Base-by-base conservation (phyloP, 2,329 filamentous ascomycete genomes). In the Colletotrichum sp. region DNA sequence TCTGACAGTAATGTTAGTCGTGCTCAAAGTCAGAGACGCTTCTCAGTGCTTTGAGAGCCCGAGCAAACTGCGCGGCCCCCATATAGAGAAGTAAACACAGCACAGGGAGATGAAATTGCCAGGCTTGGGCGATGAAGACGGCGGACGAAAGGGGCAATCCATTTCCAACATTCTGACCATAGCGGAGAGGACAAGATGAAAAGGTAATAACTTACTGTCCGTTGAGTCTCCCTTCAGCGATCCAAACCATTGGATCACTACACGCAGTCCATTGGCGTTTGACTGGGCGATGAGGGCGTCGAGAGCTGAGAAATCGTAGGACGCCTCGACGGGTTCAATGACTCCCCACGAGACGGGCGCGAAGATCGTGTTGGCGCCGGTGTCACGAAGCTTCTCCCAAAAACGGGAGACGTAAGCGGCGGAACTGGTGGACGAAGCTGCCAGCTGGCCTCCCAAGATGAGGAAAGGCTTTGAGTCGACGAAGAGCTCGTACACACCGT, bases 261-360 rank as follows among this genome's bases (percentile, higher is more conserved):
- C 24, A 8, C 62, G 44, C 8, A 69, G 30, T 2, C 77, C 76
- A 32, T 80, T 68, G 16, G 69, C 62, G 6, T 80, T 73, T 2
- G 80, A 80, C 28, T 71, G 79, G 1, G 62, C 26, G 8, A 83
- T 78, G 4, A 82, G 76, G n/a, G 76, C 55, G 44, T 83, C 80
- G 4, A 84, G 76, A 59, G 78, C 77, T 12, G 71, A 34, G 57
- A 82, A 83, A 60, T 80, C 72, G 63, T 83, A 84, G 5, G 57
- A n/a, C 15, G 77, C 82, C 74, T 84, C 81, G 3, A 76, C 71
- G 1, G 80, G 82, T 76, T 83, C 82, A 44, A 83, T 80, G 62
- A 78, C 77, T 55, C 83, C 82, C 83, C 82, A 84, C 1, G 81
- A 78, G 2, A 84, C 80, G 8, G 74, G 78, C 2, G 81, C 81